Base-by-base conservation (phyloP, 208 protist genomes). In the Phytomonas sp. region DNA sequence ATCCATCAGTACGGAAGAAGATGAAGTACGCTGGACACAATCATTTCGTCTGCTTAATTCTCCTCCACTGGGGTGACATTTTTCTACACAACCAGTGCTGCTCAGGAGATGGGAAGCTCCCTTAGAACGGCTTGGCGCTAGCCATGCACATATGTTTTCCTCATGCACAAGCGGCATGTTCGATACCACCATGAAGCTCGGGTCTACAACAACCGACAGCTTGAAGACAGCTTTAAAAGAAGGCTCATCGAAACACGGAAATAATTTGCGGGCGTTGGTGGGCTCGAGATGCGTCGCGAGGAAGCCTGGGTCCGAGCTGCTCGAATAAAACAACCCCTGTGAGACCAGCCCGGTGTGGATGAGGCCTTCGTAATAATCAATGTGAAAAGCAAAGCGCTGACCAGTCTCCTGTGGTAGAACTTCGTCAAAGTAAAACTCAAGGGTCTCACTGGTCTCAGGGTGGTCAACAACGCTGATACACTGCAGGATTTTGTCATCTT, bases 181-280 rank as follows among this genome's bases (percentile, higher is more conserved):
- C 7, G 83, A 76, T 6, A 94, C 29, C 30, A 84, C 77, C 11
- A 74, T 79, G 40, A 79, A 76, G 11, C 23, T 42, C 1, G 59
- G 34, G 11, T 71, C 71, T 23, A 76, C 76, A 32, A 82, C 69
- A 0, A 94, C 77, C n/a, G 81, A 81, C 4, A 94, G 66, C 69
- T 82, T 75, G 52, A 90, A 91, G 0, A 76, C 73, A 30, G 83
- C 59, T 40, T 78, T 73, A 52, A 88, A 83, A 16, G 63, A 77
- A 1, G 85, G 88, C 69, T 91, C 83, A 66, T 94, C 88, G 63
- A 85, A 91, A 73, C 88, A 94, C 1, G 88, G 88, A 60, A 78
- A 84, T 23, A 91, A 49, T 0, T 73, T 70, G 12, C 88, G 77
- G 6, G 88, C 83, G 36, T 80, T 69, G 32, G 82, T 80, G 26